Evolutionary conservation across 441 rosid genomes (phyloP).

Genomic region (Eruca vesicaria): DNA sequence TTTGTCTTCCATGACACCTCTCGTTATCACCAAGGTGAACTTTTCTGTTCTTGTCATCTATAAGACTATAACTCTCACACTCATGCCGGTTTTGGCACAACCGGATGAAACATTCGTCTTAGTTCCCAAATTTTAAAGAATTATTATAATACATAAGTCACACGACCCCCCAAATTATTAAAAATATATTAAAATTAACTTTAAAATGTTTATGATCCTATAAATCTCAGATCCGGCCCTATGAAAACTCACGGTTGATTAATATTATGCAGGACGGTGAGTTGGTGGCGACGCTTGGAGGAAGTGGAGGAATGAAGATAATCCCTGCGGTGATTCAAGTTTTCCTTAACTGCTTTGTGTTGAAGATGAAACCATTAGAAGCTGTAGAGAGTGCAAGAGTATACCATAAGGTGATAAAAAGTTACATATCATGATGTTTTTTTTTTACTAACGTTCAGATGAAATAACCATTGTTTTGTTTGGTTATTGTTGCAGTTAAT

Average conservation of each 20-base stretch:
- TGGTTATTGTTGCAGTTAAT: conserved; percentile 38
- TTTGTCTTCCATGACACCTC: conserved; percentile 91
- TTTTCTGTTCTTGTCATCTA: not conserved
- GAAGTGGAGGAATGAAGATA: conserved; percentile 84
- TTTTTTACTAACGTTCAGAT: not conserved
- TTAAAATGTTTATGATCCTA: too few relatives aligned
- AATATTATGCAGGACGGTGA: conserved; percentile 55
- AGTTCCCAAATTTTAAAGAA: too few relatives aligned
- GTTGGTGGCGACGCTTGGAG: conserved; percentile 75
- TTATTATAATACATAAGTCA: too few relatives aligned
- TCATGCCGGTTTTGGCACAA: too few relatives aligned
- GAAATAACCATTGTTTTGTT: not conserved
- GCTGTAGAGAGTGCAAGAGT: conserved; percentile 87
- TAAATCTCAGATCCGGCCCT: too few relatives aligned
- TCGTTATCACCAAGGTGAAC: conserved; percentile 72
- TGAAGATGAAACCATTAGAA: conserved; percentile 69
- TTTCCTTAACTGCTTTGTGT: conserved; percentile 66
- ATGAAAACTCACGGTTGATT: not conserved
- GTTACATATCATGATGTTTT: not conserved
- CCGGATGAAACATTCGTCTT: too few relatives aligned
- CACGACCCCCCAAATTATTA: too few relatives aligned
- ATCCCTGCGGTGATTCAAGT: conserved; percentile 88
- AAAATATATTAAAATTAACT: too few relatives aligned
- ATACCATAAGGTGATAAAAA: conserved; percentile 42
- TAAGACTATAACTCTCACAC: not conserved